Evolutionary conservation across 202 grass and related monocot genomes (phyloP).

Genomic region (Panicum virgatum): DNA sequence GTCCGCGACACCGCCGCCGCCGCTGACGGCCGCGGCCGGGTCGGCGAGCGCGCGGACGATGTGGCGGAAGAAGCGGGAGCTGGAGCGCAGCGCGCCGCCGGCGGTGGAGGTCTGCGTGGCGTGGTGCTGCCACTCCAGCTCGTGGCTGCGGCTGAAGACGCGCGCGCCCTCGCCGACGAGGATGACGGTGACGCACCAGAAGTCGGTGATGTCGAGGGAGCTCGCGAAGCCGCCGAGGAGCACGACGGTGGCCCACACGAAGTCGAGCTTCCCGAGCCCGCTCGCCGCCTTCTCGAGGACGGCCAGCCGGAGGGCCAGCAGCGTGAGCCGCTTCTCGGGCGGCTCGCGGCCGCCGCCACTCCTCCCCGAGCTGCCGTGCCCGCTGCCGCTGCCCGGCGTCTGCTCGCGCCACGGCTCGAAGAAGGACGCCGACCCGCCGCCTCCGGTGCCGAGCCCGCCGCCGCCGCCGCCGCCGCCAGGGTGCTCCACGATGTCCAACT

Average conservation of each 20-base stretch:
- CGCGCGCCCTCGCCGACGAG: conserved; percentile 73
- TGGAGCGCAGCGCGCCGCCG: conserved; percentile 42
- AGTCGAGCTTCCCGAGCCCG: background rate
- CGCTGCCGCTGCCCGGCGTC: conserved; percentile 25
- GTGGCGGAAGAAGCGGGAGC: conserved; percentile 49
- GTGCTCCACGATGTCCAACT: conserved; percentile 36
- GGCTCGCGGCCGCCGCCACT: background rate
- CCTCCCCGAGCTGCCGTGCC: background rate
- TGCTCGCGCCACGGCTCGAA: conserved; percentile 33
- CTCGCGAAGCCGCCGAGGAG: conserved; percentile 10
- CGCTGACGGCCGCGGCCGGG: background rate
- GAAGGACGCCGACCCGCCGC: conserved; percentile 30
- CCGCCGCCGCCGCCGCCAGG: background rate
- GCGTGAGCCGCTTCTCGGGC: conserved; percentile 3
- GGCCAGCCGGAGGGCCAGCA: background rate
- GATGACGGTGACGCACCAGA: conserved; percentile 74
- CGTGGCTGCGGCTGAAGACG: conserved; percentile 67
- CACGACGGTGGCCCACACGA: conserved; percentile 15
- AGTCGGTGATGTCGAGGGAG: conserved; percentile 30
- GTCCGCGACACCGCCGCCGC: background rate
- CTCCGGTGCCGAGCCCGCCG: background rate
- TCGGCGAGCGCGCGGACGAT: conserved; percentile 20
- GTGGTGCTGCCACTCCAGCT: conserved; percentile 85
- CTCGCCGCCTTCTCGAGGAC: conserved; percentile 10
- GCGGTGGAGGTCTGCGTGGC: conserved; percentile 47